These are phyloP conservation scores for Amoebophrya sp. DNA, from an alignment of 169 alveolate genomes.

Conservation along the genomic window DNA sequence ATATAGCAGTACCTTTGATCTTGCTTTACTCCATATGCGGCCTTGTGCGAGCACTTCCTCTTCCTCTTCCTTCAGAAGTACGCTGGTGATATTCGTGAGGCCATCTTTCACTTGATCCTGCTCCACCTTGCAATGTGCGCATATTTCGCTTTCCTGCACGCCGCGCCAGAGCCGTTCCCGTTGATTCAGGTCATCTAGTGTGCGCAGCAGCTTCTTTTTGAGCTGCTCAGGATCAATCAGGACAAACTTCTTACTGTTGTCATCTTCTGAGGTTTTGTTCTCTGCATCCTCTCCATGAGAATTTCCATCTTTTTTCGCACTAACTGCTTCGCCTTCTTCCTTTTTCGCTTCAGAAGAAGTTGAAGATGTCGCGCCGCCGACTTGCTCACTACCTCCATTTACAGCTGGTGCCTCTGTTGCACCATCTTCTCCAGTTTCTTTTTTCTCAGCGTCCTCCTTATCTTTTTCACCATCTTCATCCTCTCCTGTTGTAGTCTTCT, in stretches of 20 bases:
- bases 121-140: conserved; percentile 15
- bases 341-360: too few relatives aligned
- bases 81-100: not conserved
- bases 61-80: not conserved
- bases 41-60: not conserved
- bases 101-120: not conserved
- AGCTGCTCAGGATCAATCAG: too few relatives aligned
- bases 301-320: too few relatives aligned
- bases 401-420: not conserved
- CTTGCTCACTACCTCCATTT: too few relatives aligned
- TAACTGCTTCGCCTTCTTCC: too few relatives aligned
- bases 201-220: not conserved
- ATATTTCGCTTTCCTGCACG: not conserved
- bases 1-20: not conserved
- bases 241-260: too few relatives aligned
- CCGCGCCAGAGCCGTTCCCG: not conserved
- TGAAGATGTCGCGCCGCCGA: too few relatives aligned
- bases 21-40: not conserved
- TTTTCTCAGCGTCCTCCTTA: not conserved
- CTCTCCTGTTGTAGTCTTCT: not conserved
- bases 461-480: not conserved
- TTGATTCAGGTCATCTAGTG: not conserved
- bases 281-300: too few relatives aligned
- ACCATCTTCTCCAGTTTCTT: not conserved
- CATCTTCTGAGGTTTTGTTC: too few relatives aligned